Evolutionary conservation across 2,329 filamentous ascomycete genomes (phyloP).

Genomic region (Lojkania enalia): DNA sequence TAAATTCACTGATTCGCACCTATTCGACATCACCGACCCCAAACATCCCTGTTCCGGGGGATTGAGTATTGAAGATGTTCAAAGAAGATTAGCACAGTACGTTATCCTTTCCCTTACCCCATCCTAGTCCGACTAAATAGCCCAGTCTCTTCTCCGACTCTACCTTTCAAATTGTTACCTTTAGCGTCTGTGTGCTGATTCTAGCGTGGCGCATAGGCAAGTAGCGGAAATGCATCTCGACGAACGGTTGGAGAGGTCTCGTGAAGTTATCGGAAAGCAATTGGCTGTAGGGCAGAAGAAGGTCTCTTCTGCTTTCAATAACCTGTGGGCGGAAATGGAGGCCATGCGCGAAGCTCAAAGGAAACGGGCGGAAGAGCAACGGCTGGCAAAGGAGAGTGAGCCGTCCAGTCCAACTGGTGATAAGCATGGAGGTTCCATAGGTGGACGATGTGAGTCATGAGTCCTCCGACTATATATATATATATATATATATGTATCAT

Average conservation of each 20-base stretch:
- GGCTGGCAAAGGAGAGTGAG: conserved; percentile 44
- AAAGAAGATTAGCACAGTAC: conserved; percentile 77
- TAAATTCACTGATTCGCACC: conserved; percentile 69
- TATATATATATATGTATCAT: conserved; percentile 3
- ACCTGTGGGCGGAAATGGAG: conserved; percentile 89
- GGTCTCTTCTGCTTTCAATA: conserved; percentile 83
- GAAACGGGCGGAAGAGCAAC: conserved; percentile 62
- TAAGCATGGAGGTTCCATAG: conserved; percentile 7
- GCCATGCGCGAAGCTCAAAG: conserved; percentile 73
- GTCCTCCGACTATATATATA: conserved; percentile 1
- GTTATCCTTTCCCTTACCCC: conserved; percentile 20
- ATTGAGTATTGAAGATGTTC: conserved; percentile 90
- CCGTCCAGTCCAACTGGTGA: conserved; percentile 10
- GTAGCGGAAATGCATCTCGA: conserved; percentile 93
- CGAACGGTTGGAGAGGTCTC: conserved; percentile 80
- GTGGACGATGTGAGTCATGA: conserved; percentile 29
- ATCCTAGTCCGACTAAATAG: conserved; percentile 28
- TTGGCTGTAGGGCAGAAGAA: conserved; percentile 86
- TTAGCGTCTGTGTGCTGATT: conserved; percentile 42
- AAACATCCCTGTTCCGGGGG: conserved; percentile 92
- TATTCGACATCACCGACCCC: conserved; percentile 94
- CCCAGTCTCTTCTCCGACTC: conserved; percentile 36
- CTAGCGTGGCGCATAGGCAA: conserved; percentile 57
- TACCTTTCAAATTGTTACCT: conserved; percentile 31
- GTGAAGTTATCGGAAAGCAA: conserved; percentile 85